Base-by-base conservation (phyloP, 495 filamentous ascomycete genomes). In the Aspergillus campestris region DNA sequence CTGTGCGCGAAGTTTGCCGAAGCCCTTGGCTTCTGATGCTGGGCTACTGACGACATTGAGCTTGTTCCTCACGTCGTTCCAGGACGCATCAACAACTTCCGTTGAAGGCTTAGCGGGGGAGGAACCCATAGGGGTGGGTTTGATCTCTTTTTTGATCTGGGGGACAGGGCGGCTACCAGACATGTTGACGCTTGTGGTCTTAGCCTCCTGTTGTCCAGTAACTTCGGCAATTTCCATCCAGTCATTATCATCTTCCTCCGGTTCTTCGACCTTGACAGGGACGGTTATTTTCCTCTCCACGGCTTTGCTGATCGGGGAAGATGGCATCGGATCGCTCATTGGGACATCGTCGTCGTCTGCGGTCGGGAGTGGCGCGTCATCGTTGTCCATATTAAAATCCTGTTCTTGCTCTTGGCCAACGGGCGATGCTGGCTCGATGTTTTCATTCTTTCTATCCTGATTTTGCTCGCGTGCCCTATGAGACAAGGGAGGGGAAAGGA, bases 291-390 rank as follows among this genome's bases (percentile, higher is more conserved):
- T 95, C 31, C 91, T 79, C 52, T 87, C 79, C 7, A 84, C 78
- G 31, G 83, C 87, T 52, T 89, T 90, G 13, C 79, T 76, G 9
- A 87, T 81, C 1, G 94, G 92, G 10, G 94, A 97, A 0, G 92
- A 97, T 18, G 86, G 89, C 40, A 77, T 66, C 5, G 82, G 81
- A 58, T 97, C 92, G 57, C 82, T 87, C 87, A 94, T 89, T n/a
- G 67, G 73, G 27, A 86, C 67, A 53, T 92, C 82, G 42, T 88
- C 82, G 40, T 88, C 65, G 37, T 65, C 70, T 8, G 48, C 57
- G 31, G 59, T 58, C 30, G 58, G 72, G 43, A 73, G 63, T 34
- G 69, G 75, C 50, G 73, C 80, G 51, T 85, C 82, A 42, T 79
- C 73, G 45, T 76, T 71, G 50, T 63, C 65, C 13, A 55, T 8